phyloP scores from a whole-genome alignment of 352 stramenopile genomes.

The Pythium plurisporium region DNA sequence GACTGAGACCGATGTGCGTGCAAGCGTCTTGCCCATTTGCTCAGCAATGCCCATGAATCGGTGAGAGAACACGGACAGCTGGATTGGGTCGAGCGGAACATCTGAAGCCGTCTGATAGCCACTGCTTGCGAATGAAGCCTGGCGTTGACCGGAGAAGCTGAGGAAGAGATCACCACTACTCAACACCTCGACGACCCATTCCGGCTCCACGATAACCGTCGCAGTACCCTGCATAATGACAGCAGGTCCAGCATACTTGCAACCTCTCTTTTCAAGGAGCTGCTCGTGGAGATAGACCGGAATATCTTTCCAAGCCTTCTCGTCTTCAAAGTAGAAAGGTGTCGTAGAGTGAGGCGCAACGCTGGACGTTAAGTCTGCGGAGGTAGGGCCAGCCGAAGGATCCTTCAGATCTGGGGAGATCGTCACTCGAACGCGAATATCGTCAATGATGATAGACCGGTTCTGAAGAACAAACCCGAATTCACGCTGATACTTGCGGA shows the following conservation, averaged over 20 bases:
- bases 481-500: conserved; percentile 93
- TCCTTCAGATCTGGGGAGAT: conserved; percentile 77
- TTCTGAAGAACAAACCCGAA: conserved; percentile 97
- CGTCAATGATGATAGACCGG: conserved; percentile 93
- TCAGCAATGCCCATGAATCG: conserved; percentile 99
- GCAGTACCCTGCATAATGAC: conserved; percentile 99
- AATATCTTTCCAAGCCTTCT: conserved; percentile 76
- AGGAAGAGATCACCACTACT: conserved; percentile 95
- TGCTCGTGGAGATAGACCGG: conserved; percentile 94
- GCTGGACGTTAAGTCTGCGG: conserved; percentile 10
- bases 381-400: neutral
- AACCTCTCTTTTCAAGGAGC: conserved; percentile 64
- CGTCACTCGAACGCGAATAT: conserved; percentile 95
- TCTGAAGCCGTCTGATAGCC: conserved; percentile 28
- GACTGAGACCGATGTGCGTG: conserved; percentile 95
- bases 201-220: conserved; percentile 96
- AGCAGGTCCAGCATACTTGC: conserved; percentile 83
- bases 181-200: conserved; percentile 92
- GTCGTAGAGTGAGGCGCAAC: conserved; percentile 55
- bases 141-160: conserved; percentile 35
- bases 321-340: conserved; percentile 74
- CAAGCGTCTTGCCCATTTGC: conserved; percentile 98
- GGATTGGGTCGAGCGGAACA: conserved; percentile 91
- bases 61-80: conserved; percentile 96
- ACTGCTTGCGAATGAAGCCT: conserved; percentile 24